Evolutionary conservation across 73 alveolate species (phyloP), one percentile per base, ranked within the genome.

Genomic region (Urostyla sp.): DNA sequence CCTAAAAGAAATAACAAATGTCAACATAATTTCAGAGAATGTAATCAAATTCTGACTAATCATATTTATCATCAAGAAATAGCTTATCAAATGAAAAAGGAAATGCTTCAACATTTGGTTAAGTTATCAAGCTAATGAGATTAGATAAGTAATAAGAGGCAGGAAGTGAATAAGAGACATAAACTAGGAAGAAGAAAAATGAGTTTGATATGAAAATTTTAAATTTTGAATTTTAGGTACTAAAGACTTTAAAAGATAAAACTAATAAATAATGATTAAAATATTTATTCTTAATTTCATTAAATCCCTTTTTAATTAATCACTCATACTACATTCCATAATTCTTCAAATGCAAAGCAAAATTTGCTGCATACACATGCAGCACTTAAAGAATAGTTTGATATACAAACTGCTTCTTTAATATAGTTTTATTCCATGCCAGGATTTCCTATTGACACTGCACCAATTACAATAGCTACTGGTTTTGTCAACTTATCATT

Each of bases 371-470:
- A 90, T 28, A 86, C 84, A 56, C 87, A 85, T 24, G 95, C 97
- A 15, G 98, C 98, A 60, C 92, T 73, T 4, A 94, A 72, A 8
- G 90, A 66, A 60, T 88, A 94, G 50, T 75, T 74, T 6, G 96
- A 82, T 20, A 88, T 88, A 27, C 94, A 72, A 11, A 94, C 59
- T 27, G 82, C 58, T 16, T 87, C 87, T 60, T 91, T 87, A 2
- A 79, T 44, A 51, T 86, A 90, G 35, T 93, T 88, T 24, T 72
- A 80, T 76, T 96, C 99, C 94, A 90, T 91, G 45, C 95, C 97
- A 36, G 98, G 97, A 60, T 96, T 92, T 3, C 99, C 99, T 43
- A 93, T 88, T 30, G 98, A 87, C 23, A 94, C 95, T 5, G 98
- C 98, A 34, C 99, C 99, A 48, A 96, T 84, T 44, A 95, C 98